These are phyloP conservation scores for Fusarium heterosporum DNA, from an alignment of 2,329 filamentous ascomycete species.

Conservation along the genomic window DNA sequence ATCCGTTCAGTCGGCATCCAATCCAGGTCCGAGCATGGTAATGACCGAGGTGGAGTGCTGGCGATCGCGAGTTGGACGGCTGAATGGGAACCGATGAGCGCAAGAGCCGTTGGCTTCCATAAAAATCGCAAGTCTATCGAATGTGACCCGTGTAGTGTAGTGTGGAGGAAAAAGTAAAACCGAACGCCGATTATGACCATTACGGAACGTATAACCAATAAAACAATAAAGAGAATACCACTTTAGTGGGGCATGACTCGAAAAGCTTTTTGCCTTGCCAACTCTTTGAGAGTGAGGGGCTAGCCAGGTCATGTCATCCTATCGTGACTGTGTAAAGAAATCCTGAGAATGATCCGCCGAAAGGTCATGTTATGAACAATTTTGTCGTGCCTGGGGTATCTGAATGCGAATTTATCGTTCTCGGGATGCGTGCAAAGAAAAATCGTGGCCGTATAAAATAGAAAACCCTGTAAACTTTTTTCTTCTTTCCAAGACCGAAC, in stretches of 20 bases:
- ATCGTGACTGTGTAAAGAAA: constrained; percentile 33
- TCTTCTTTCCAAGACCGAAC: constrained; percentile 44
- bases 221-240: constrained; percentile 35
- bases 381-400: constrained; percentile 57
- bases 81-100: not conserved
- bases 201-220: constrained; percentile 51
- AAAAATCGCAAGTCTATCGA: constrained; percentile 46
- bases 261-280: not conserved
- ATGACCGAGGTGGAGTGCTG: not conserved
- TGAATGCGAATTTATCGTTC: constrained; percentile 53
- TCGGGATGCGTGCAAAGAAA: constrained; percentile 49
- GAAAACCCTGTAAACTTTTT: constrained; percentile 45
- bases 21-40: not conserved
- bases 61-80: not conserved
- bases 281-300: not conserved
- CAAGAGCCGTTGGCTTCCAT: constrained; percentile 33
- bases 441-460: constrained; percentile 51
- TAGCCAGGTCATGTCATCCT: constrained; percentile 21
- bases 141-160: constrained; percentile 43
- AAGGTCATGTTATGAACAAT: constrained; percentile 48
- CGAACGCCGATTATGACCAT: constrained; percentile 51
- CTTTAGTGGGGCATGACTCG: constrained; percentile 7
- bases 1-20: not conserved
- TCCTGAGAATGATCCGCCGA: constrained; percentile 47
- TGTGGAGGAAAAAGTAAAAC: constrained; percentile 34